Percentiles rank a stretch among this genome's conserved stretches.
These are phyloP conservation scores for Lactifluus piperatus DNA, from an alignment of 768 basidiomycete species.

Conservation along the genomic window DNA sequence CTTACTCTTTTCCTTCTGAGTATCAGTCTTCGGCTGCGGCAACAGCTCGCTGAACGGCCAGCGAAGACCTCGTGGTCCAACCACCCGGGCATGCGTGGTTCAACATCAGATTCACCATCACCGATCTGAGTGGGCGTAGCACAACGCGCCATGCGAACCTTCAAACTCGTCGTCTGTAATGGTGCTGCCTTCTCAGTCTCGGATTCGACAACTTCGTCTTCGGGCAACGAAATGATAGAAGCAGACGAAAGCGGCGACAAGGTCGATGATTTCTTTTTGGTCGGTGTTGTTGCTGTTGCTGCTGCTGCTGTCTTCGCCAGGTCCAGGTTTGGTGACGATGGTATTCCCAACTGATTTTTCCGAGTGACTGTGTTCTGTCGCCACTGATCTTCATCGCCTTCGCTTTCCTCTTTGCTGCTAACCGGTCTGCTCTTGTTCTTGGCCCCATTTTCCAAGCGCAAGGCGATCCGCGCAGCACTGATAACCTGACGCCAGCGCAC, in stretches of 20 bases:
- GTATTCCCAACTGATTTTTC: not conserved
- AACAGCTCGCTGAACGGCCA: not conserved
- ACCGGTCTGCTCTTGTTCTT: not conserved
- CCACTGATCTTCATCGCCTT: not conserved
- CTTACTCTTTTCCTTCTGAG: no score
- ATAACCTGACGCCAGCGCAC: constrained; percentile 72
- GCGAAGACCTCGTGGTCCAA: not conserved
- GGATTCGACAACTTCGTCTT: not conserved
- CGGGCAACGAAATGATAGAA: not conserved
- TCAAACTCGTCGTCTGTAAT: not conserved
- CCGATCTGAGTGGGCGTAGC: not conserved
- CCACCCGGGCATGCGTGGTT: constrained; percentile 13
- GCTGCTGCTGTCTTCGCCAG: not conserved
- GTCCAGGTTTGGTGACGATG: not conserved
- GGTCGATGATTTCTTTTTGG: not conserved
- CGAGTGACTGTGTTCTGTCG: not conserved
- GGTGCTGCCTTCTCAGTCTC: not conserved
- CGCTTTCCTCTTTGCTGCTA: not conserved
- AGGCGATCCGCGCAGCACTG: constrained; percentile 31
- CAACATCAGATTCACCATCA: not conserved
- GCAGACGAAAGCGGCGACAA: not conserved
- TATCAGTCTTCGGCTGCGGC: not conserved
- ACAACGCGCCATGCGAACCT: not conserved
- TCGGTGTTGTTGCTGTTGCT: not conserved
- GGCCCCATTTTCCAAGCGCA: not conserved